Percentiles rank a stretch among this genome's conserved stretches.
These are phyloP conservation scores for Cicer cuneatum DNA, from an alignment of 306 rosid genomes.

Conservation along the genomic window DNA sequence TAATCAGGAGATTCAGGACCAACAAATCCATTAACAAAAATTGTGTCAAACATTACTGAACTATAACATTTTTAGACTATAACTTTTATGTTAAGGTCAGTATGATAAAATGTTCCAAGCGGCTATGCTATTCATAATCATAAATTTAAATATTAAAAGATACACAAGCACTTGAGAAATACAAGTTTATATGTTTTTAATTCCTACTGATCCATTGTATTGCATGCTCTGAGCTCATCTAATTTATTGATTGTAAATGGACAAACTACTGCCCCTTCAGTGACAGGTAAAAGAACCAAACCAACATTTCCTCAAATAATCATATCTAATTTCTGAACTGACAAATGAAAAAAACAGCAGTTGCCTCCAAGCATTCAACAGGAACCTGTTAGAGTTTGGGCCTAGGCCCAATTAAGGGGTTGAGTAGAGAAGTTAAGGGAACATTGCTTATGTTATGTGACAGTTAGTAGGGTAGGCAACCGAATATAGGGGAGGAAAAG, in stretches of 20 bases:
- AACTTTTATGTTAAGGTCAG: neutral
- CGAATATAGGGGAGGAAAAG: neutral
- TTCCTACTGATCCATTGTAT: slow-evolving; percentile 17
- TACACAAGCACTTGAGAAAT: neutral
- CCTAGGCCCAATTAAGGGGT: neutral
- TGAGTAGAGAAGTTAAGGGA: neutral
- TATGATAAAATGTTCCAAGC: slow-evolving; percentile 5
- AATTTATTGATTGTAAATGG: slow-evolving; percentile 18
- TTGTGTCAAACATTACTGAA: slow-evolving; percentile 8
- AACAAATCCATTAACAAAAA: neutral
- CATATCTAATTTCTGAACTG: slow-evolving; percentile 18
- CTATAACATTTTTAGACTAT: neutral
- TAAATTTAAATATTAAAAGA: slow-evolving; percentile 4
- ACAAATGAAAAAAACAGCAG: slow-evolving; percentile 37
- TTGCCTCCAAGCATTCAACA: neutral
- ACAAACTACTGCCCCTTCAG: slow-evolving; percentile 22
- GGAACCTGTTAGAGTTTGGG: neutral
- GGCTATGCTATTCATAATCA: slow-evolving; percentile 11
- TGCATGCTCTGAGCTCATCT: slow-evolving; percentile 19
- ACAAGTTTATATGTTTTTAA: slow-evolving; percentile 24
- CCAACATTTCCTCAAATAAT: slow-evolving; percentile 25
- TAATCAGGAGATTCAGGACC: neutral
- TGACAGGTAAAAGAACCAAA: slow-evolving; percentile 5
- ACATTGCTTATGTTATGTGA: neutral
- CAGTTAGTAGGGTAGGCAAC: neutral